Evolutionary conservation across 306 rosid species (phyloP).

Genomic region (Lathyrus tuberosus): DNA sequence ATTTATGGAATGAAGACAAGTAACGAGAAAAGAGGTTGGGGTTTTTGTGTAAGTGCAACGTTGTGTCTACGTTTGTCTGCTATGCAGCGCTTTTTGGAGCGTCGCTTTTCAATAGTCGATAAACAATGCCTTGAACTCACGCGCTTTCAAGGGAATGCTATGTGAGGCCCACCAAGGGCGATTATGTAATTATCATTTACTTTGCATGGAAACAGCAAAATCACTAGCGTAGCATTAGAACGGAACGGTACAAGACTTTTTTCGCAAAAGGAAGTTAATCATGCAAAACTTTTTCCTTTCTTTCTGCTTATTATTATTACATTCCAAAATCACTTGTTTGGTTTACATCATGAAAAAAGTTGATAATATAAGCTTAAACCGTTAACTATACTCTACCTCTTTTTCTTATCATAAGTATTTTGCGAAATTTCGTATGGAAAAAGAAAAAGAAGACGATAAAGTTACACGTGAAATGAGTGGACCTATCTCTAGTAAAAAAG

Average conservation of each 20-base stretch:
- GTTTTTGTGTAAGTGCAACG: slow-evolving; percentile 44
- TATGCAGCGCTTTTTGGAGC: slow-evolving; percentile 36
- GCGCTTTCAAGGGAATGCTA: slow-evolving; percentile 8
- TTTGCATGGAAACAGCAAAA: slow-evolving; percentile 29
- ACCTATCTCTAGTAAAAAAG: neutral
- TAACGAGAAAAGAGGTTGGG: slow-evolving; percentile 26
- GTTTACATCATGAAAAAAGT: slow-evolving; percentile 23
- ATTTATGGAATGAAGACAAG: slow-evolving; percentile 31
- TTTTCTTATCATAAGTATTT: no score
- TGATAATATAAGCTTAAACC: no score
- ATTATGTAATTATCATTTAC: neutral
- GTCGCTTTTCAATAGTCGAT: slow-evolving; percentile 25
- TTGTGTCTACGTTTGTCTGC: slow-evolving; percentile 58
- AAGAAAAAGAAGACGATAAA: no score
- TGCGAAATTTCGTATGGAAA: no score
- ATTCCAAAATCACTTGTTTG: slow-evolving; percentile 15
- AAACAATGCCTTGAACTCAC: neutral
- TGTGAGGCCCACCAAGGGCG: neutral
- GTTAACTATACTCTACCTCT: no score
- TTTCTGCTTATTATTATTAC: slow-evolving; percentile 27
- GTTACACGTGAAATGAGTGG: neutral
- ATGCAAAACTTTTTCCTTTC: slow-evolving; percentile 34
- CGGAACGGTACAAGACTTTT: neutral
- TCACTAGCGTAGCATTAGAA: neutral
- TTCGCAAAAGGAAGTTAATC: slow-evolving; percentile 33